These are phyloP conservation scores for Annona squamosa DNA, from an alignment of 164 flowering plant genomes.

Conservation along the genomic window DNA sequence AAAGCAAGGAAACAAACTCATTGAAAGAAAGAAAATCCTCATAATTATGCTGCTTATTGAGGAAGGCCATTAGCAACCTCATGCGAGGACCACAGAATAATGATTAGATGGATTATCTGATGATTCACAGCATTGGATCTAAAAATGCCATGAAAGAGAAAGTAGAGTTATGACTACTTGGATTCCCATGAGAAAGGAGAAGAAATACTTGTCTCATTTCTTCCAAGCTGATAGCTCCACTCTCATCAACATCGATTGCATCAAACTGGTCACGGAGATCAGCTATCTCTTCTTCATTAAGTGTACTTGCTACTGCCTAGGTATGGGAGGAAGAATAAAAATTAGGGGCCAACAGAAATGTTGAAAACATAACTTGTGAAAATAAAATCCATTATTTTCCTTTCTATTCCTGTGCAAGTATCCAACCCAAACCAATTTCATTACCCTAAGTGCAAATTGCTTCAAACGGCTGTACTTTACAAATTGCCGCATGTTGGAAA, in stretches of 20 bases:
- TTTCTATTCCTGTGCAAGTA: not conserved
- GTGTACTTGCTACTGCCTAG: conserved; percentile 92
- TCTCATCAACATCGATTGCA: conserved; percentile 94
- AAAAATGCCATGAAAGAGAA: not conserved
- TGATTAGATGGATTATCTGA: not conserved
- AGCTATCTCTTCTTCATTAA: conserved; percentile 76
- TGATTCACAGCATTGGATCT: not conserved
- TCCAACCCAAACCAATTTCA: not conserved
- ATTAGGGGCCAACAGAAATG: conserved; percentile 1
- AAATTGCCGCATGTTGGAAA: conserved; percentile 85
- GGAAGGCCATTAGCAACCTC: not conserved
- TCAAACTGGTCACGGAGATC: conserved; percentile 87
- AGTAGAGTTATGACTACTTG: not conserved
- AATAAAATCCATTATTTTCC: not conserved
- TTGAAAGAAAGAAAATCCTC: not conserved
- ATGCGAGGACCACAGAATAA: not conserved
- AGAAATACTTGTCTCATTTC: conserved; percentile 87
- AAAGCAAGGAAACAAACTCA: no score
- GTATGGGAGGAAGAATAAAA: not conserved
- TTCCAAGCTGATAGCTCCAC: conserved; percentile 89
- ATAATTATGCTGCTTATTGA: not conserved
- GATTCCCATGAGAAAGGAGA: not conserved
- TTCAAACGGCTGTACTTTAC: conserved; percentile 91
- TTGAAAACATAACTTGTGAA: not conserved
- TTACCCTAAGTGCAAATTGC: conserved; percentile 94